Conservation (phyloP, 495 filamentous ascomycete species). For the Xylaria flabelliformis region DNA sequence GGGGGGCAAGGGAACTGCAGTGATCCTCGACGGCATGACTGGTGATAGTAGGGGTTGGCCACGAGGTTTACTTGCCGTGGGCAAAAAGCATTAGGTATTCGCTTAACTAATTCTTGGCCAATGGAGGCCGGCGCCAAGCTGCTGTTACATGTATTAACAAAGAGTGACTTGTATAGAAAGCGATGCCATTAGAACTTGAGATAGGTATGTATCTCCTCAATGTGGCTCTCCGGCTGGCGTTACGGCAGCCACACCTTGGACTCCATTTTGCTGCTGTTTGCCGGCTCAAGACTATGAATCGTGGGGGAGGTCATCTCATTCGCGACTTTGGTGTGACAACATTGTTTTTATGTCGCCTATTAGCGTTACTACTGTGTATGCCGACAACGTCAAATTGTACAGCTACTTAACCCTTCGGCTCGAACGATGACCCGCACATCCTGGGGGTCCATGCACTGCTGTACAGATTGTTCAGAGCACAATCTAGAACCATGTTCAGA, state of each 20-base stretch:
- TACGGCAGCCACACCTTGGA: slow-evolving; percentile 5
- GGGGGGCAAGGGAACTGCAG: neutral
- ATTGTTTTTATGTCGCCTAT: neutral
- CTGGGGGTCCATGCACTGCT: slow-evolving; percentile 10
- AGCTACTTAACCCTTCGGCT: slow-evolving; percentile 14
- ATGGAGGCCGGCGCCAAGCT: slow-evolving; percentile 8
- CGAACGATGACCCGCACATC: slow-evolving; percentile 20
- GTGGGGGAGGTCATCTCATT: neutral
- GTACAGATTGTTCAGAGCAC: neutral
- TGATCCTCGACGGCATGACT: neutral
- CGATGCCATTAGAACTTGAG: slow-evolving; percentile 1
- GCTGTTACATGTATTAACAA: neutral
- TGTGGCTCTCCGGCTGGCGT: neutral
- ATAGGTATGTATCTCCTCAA: neutral
- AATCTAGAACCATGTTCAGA: slow-evolving; percentile 21
- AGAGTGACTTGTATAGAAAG: neutral
- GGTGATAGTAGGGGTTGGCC: neutral
- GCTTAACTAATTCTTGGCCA: slow-evolving; percentile 16
- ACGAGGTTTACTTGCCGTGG: slow-evolving; percentile 10
- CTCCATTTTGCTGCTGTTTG: neutral
- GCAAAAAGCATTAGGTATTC: neutral
- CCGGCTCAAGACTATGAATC: neutral
- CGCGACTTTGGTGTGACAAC: neutral
- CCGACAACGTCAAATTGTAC: neutral
- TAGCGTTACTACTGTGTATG: slow-evolving; percentile 2